Base-by-base conservation (phyloP, 2,329 filamentous ascomycete species). In the Phaeosphaeriaceae sp. region DNA sequence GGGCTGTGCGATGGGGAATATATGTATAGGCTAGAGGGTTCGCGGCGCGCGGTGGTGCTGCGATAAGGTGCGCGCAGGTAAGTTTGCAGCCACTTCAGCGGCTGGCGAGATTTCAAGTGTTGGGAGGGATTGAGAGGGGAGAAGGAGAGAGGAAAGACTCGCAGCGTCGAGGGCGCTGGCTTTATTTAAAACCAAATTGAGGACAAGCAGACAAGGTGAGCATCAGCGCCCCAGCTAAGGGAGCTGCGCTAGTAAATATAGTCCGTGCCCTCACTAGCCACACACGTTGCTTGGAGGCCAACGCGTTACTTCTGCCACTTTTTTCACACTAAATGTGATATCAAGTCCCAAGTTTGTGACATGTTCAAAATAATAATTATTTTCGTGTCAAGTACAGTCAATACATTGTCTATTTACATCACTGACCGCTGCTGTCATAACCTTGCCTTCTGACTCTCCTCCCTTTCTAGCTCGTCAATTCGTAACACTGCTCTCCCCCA, bases 401-500 rank as follows among this genome's bases (percentile, higher is more conserved):
- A n/a, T n/a, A n/a, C n/a, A n/a, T 7, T 3, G 17, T 16, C 34
- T 36, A 13, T 13, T 13, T 23, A 7, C 7, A 15, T 33, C 30
- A 9, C 13, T 15, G 17, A 8, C 35, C 20, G 11, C n/a, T 16
- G 12, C 2, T 3, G 15, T 33, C 32, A 64, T 17, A 64, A 21
- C 39, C 46, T 61, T 1, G 56, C 35, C 29, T 37, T 53, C 17
- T 23, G 18, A 2, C 28, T 15, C 13, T 54, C 41, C 8, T 39
- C 48, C 26, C 61, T 59, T 15, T 60, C 61, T 6, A 66, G 60
- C 6, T 62, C 62, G 15, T 64, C 63, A 15, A 81, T 67, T 34
- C 69, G 74, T n/a, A 86, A 67, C 0, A 85, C 75, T 5, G 82
- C 80, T 58, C 85, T 84, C 2, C 83, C 83, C 72, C 78, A 83